These are phyloP conservation scores for Penicillium sp. DNA, from an alignment of 2,329 filamentous ascomycete species.

Conservation along the genomic window DNA sequence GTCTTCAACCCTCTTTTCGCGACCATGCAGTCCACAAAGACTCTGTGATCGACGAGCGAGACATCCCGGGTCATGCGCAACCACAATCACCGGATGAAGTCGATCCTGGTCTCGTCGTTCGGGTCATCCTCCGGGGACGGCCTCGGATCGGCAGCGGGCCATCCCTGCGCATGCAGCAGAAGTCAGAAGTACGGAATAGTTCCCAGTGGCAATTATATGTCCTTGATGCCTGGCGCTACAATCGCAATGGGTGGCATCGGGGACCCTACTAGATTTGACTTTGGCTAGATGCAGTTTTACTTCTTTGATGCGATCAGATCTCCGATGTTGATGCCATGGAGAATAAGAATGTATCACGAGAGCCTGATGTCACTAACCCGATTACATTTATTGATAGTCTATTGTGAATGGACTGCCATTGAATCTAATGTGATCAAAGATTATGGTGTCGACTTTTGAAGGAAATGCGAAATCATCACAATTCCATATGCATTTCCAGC, in stretches of 20 bases:
- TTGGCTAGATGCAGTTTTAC: not conserved
- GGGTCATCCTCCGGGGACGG: conserved; percentile 12
- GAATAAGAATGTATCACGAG: too few relatives aligned
- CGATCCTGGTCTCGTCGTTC: conserved; percentile 6
- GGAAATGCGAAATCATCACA: too few relatives aligned
- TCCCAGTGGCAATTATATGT: not conserved
- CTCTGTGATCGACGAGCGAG: not conserved
- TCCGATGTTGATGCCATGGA: not conserved
- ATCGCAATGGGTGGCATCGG: not conserved
- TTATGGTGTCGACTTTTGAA: too few relatives aligned
- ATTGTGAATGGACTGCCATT: too few relatives aligned
- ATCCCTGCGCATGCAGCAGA: conserved; percentile 10
- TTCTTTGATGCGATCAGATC: not conserved
- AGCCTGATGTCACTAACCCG: too few relatives aligned
- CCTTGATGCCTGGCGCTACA: not conserved
- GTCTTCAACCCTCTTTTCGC: not conserved
- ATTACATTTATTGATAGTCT: too few relatives aligned
- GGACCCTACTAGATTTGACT: too few relatives aligned
- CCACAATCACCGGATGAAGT: conserved; percentile 8
- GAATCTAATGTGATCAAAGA: too few relatives aligned
- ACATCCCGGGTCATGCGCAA: conserved; percentile 14
- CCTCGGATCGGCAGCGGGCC: conserved; percentile 13
- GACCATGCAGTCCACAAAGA: not conserved
- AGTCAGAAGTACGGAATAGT: conserved; percentile 2
- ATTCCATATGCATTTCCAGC: too few relatives aligned